phyloP scores from a whole-genome alignment of 2,329 filamentous ascomycete species.

The Elsinoe ampelina region DNA sequence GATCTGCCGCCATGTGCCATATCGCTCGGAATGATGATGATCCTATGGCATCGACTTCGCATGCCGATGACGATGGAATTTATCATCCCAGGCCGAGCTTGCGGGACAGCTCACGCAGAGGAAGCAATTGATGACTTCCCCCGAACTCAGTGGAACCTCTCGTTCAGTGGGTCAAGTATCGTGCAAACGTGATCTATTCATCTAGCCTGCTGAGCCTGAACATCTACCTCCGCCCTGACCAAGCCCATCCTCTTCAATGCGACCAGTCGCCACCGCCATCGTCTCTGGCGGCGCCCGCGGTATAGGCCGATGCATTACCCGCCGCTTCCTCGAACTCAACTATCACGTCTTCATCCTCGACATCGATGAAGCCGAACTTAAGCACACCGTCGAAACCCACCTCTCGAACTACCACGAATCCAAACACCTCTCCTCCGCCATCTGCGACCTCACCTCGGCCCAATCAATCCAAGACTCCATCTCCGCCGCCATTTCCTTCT shows the following conservation, averaged over 20 bases:
- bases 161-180: neutral
- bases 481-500: slow-evolving; percentile 25
- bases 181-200: neutral
- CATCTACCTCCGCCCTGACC: neutral
- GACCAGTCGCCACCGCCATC: slow-evolving; percentile 15
- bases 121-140: too few relatives aligned
- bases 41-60: neutral
- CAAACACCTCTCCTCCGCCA: slow-evolving; percentile 16
- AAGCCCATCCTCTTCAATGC: neutral
- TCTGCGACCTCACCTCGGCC: slow-evolving; percentile 27
- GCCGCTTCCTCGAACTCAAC: slow-evolving; percentile 28
- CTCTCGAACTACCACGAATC: slow-evolving; percentile 21
- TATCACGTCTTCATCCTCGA: slow-evolving; percentile 34
- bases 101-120: neutral
- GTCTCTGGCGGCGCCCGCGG: slow-evolving; percentile 28
- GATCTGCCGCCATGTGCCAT: too few relatives aligned
- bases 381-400: slow-evolving; percentile 26
- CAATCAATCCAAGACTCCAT: slow-evolving; percentile 26
- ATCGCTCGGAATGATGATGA: too few relatives aligned
- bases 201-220: neutral
- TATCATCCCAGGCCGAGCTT: neutral
- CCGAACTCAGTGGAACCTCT: too few relatives aligned
- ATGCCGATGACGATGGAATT: neutral
- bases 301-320: slow-evolving; percentile 27
- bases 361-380: slow-evolving; percentile 30